Conservation (phyloP, 2,329 filamentous ascomycete genomes). For the Monosporascus sp. region DNA sequence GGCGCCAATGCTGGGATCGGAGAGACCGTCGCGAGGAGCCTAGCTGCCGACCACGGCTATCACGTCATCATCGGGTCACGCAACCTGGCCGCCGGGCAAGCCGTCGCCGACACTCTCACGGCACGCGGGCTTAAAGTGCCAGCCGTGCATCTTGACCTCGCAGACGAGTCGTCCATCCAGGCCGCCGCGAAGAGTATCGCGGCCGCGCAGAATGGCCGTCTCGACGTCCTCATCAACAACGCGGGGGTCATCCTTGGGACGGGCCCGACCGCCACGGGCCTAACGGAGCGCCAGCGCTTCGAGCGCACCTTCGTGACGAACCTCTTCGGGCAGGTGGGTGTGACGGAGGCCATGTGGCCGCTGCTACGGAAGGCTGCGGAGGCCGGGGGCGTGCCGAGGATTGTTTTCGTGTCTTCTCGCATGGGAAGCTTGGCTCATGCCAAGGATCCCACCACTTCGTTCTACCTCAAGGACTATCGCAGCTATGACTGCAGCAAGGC, state of each 20-base stretch:
- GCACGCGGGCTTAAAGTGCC: conserved; percentile 1
- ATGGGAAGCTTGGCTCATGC: conserved; percentile 29
- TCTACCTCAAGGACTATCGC: conserved; percentile 24
- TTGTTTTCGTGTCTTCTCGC: conserved; percentile 33
- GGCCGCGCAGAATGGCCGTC: conserved; percentile 14
- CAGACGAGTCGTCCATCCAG: conserved; percentile 18
- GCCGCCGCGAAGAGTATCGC: conserved; percentile 18
- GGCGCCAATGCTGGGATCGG: conserved; percentile 7
- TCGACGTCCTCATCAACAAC: conserved; percentile 33
- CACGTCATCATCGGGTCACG: conserved; percentile 7
- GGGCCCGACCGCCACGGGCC: background rate
- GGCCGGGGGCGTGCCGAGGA: conserved; percentile 17
- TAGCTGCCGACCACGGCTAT: conserved; percentile 5
- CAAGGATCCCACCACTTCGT: conserved; percentile 20
- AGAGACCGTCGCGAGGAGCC: conserved; percentile 1
- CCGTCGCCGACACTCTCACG: background rate
- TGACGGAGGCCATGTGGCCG: conserved; percentile 25
- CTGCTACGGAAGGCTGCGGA: conserved; percentile 21
- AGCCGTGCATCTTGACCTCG: conserved; percentile 6
- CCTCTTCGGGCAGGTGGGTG: conserved; percentile 22
- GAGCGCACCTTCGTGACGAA: conserved; percentile 35
- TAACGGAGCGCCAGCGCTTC: conserved; percentile 28
- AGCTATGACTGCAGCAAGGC: conserved; percentile 37
- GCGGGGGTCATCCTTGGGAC: conserved; percentile 26
- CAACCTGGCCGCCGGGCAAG: conserved; percentile 1